phyloP scores from a whole-genome alignment of 257 asterid genomes.

The Solanum microdontum region DNA sequence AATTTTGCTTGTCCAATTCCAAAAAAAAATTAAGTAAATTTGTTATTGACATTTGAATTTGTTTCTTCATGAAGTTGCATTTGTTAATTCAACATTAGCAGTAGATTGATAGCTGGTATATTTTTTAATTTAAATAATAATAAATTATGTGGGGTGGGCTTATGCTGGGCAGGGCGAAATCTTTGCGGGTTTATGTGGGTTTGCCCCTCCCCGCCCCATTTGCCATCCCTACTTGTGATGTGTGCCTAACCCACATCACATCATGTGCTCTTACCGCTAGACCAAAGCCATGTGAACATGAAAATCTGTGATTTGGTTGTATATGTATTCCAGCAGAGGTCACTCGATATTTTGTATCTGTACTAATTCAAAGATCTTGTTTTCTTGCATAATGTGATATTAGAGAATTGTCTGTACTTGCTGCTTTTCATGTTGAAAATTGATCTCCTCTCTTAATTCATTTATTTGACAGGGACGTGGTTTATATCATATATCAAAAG shows the following conservation, averaged over 20 bases:
- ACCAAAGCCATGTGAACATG: neutral
- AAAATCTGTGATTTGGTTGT: neutral
- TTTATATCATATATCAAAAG: slow-evolving; percentile 75
- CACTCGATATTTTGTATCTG: neutral
- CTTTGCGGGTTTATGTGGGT: too few species aligned
- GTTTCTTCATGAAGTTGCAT: too few species aligned
- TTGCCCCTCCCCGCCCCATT: too few species aligned
- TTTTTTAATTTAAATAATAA: too few species aligned
- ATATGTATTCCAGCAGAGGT: neutral
- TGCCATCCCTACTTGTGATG: neutral
- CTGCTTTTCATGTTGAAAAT: neutral
- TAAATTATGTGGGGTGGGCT: too few species aligned
- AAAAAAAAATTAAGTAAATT: too few species aligned
- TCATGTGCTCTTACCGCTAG: neutral
- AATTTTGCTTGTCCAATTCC: too few species aligned
- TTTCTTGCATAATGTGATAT: neutral
- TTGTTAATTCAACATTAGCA: too few species aligned
- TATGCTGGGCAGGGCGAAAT: too few species aligned
- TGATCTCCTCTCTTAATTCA: neutral
- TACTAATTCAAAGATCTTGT: neutral
- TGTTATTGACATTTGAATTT: too few species aligned
- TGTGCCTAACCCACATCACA: neutral
- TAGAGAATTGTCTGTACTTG: neutral
- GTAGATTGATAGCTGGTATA: too few species aligned
- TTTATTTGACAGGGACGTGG: slow-evolving; percentile 69